Evolutionary conservation across 2,329 filamentous ascomycete species (phyloP).

Genomic region (Pezicula neosporulosa): DNA sequence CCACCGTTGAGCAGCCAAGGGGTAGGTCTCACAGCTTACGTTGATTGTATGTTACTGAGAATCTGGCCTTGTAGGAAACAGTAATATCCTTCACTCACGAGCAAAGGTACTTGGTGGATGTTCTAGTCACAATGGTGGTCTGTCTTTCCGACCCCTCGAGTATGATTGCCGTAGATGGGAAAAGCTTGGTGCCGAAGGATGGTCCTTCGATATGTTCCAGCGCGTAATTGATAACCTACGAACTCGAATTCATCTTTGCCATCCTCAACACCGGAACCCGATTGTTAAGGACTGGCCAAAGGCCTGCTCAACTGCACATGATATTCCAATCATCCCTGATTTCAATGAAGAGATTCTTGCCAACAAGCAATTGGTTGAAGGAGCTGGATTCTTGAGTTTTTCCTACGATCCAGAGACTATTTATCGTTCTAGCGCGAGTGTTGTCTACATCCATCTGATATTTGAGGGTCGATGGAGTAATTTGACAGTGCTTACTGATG

Average conservation of each 20-base stretch:
- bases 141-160: constrained; percentile 87
- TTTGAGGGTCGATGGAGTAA: constrained; percentile 82
- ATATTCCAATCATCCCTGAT: constrained; percentile 78
- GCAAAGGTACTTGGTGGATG: constrained; percentile 91
- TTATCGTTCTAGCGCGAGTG: constrained; percentile 78
- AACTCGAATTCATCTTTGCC: constrained; percentile 88
- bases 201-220: constrained; percentile 83
- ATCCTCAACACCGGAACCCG: constrained; percentile 82
- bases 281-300: constrained; percentile 87
- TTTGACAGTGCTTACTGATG: constrained; percentile 80
- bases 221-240: constrained; percentile 78
- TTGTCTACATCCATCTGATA: constrained; percentile 91
- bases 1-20: constrained; percentile 81
- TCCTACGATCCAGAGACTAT: constrained; percentile 89
- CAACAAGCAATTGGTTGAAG: constrained; percentile 68
- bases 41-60: constrained; percentile 6
- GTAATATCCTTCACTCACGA: constrained; percentile 85
- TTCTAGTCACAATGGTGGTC: constrained; percentile 91
- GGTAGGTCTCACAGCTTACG: constrained; percentile 69
- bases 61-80: constrained; percentile 61
- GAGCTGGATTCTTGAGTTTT: constrained; percentile 87
- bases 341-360: constrained; percentile 82
- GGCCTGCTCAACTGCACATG: constrained; percentile 72
- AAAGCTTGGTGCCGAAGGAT: constrained; percentile 75
- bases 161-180: constrained; percentile 88